phyloP scores from a whole-genome alignment of 495 filamentous ascomycete genomes.

The Penicillium crystallinum region DNA sequence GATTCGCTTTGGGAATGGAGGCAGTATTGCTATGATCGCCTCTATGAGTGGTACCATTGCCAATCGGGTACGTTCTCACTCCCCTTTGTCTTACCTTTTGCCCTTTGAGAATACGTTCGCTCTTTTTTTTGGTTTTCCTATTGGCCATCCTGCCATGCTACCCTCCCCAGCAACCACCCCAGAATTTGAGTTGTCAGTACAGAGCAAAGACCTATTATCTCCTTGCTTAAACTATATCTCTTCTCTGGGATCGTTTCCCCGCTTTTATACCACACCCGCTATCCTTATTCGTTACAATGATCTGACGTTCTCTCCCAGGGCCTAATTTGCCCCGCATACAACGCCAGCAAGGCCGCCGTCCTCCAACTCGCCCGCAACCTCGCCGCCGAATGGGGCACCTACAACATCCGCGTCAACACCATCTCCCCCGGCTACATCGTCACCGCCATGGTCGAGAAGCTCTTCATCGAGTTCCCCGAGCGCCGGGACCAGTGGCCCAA shows the following conservation, averaged over 20 bases:
- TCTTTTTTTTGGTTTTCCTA: background rate
- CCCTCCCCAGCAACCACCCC: background rate
- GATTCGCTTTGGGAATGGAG: conserved; percentile 64
- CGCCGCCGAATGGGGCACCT: conserved; percentile 79
- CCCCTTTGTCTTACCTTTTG: background rate
- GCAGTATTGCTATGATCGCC: conserved; percentile 69
- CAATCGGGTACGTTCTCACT: conserved; percentile 48
- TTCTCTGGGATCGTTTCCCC: background rate
- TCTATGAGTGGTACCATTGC: conserved; percentile 70
- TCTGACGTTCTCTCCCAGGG: conserved; percentile 40
- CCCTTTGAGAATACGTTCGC: background rate
- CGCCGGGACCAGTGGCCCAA: conserved; percentile 71
- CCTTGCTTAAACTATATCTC: too few species aligned
- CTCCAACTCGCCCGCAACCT: conserved; percentile 80
- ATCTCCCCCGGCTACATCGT: conserved; percentile 94
- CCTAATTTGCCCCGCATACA: conserved; percentile 75
- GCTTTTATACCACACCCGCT: background rate
- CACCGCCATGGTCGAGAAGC: conserved; percentile 79
- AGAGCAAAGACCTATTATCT: background rate
- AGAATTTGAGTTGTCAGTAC: background rate
- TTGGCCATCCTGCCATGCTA: background rate
- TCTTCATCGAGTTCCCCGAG: conserved; percentile 74
- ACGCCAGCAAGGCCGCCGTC: conserved; percentile 84
- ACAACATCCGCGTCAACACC: conserved; percentile 91
- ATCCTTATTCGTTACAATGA: background rate